Conservation (phyloP, 78 protist genomes). For the Capsaspora owczarzaki region DNA sequence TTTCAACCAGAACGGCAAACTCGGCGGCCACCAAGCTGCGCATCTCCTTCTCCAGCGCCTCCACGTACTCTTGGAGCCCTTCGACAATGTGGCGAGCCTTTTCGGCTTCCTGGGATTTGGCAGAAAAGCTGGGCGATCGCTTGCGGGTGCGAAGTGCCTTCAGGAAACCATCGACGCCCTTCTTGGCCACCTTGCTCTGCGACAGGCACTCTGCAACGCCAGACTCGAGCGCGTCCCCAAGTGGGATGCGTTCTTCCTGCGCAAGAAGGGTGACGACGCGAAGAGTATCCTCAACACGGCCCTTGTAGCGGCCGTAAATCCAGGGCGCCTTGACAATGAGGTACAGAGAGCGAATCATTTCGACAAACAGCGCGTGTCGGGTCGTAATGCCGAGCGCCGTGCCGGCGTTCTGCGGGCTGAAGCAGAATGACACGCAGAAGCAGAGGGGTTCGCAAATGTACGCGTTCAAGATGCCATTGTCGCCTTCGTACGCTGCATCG, state of each 20-base stretch:
- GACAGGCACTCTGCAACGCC: neutral
- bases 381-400: no score
- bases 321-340: no score
- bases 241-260: no score
- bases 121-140: no score
- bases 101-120: neutral
- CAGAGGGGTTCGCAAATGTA: neutral
- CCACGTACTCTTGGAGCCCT: neutral
- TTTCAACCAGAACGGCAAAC: neutral
- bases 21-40: neutral
- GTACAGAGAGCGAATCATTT: no score
- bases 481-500: neutral
- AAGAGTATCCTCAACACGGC: no score
- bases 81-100: neutral
- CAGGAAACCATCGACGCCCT: neutral
- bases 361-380: no score
- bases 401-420: no score
- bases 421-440: neutral
- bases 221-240: no score
- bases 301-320: no score
- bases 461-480: neutral
- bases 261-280: no score
- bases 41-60: neutral
- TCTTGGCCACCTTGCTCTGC: neutral
- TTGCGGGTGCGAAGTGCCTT: neutral